phyloP scores from a whole-genome alignment of 371 early-diverging fungal genomes.

The Phascolomyces articulosus region DNA sequence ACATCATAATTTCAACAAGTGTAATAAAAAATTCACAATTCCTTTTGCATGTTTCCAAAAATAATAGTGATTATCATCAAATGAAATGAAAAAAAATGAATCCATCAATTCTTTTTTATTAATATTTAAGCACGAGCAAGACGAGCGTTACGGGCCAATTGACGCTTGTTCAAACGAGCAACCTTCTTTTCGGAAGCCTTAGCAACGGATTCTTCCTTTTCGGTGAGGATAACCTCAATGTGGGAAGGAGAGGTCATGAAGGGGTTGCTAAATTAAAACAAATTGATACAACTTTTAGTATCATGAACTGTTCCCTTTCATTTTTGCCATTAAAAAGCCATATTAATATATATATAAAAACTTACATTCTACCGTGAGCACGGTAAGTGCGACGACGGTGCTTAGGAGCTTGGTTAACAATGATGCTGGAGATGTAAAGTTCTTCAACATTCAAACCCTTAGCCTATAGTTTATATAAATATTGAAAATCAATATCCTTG shows the following conservation, averaged over 20 bases:
- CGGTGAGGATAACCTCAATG: constrained; percentile 91
- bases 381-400: constrained; percentile 98
- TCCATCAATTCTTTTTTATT: background rate
- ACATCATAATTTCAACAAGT: background rate
- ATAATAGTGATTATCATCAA: background rate
- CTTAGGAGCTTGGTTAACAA: constrained; percentile 98
- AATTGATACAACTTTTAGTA: background rate
- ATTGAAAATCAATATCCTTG: background rate
- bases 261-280: constrained; percentile 52
- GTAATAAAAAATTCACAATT: too few species aligned
- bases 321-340: too few species aligned
- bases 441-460: constrained; percentile 91
- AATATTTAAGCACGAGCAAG: constrained; percentile 32
- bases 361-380: constrained; percentile 96
- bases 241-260: constrained; percentile 98
- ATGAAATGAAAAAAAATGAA: background rate
- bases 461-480: constrained; percentile 39
- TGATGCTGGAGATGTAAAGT: constrained; percentile 92
- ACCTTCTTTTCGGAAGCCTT: constrained; percentile 62
- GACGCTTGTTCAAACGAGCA: constrained; percentile 52
- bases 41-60: background rate
- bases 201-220: constrained; percentile 80
- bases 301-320: too few species aligned
- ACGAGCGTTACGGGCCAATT: constrained; percentile 57
- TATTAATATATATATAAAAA: too few species aligned